A percentile compares a stretch with the other conserved stretches of the same genome.
Conservation (phyloP, 2,329 filamentous ascomycete genomes). For the Aspergillus brunneoviolaceus region DNA sequence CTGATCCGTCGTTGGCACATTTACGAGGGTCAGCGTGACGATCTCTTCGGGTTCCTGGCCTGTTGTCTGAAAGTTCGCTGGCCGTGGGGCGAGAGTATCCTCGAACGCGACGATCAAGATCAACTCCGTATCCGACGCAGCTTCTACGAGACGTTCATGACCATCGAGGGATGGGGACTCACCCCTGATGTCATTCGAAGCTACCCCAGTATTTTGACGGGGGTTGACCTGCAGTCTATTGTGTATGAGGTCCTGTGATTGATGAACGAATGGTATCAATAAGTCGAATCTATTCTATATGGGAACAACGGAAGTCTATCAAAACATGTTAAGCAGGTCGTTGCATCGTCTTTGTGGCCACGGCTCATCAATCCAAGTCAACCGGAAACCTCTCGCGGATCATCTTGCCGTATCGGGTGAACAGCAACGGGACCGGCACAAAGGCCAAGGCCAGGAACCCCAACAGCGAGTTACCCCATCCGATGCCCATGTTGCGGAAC, state of each 20-base stretch:
- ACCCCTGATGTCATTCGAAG: slow-evolving; percentile 3
- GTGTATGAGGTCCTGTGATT: slow-evolving; percentile 6
- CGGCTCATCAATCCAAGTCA: not conserved
- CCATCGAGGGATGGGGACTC: slow-evolving; percentile 4
- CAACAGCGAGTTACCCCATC: slow-evolving; percentile 55
- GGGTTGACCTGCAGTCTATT: slow-evolving; percentile 4
- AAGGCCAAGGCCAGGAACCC: slow-evolving; percentile 55
- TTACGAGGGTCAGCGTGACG: slow-evolving; percentile 8
- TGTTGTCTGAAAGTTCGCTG: slow-evolving; percentile 17
- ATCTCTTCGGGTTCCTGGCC: slow-evolving; percentile 9
- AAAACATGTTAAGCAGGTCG: not conserved
- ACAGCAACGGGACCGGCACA: slow-evolving; percentile 33
- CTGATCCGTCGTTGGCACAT: slow-evolving; percentile 26
- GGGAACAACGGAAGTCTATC: not conserved
- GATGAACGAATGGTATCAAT: not conserved
- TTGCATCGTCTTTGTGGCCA: not conserved
- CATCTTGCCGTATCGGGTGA: slow-evolving; percentile 11
- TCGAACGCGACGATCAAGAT: slow-evolving; percentile 15
- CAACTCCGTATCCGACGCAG: slow-evolving; percentile 8
- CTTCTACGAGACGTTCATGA: slow-evolving; percentile 15
- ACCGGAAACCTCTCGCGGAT: slow-evolving; percentile 10
- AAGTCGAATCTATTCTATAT: not conserved
- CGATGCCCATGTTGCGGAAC: slow-evolving; percentile 47
- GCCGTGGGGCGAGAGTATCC: slow-evolving; percentile 12
- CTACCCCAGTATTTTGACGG: slow-evolving; percentile 5